Percentiles rank a stretch among this genome's conserved stretches.
phyloP scores from a whole-genome alignment of 306 rosid species.

The Malus sieversii region DNA sequence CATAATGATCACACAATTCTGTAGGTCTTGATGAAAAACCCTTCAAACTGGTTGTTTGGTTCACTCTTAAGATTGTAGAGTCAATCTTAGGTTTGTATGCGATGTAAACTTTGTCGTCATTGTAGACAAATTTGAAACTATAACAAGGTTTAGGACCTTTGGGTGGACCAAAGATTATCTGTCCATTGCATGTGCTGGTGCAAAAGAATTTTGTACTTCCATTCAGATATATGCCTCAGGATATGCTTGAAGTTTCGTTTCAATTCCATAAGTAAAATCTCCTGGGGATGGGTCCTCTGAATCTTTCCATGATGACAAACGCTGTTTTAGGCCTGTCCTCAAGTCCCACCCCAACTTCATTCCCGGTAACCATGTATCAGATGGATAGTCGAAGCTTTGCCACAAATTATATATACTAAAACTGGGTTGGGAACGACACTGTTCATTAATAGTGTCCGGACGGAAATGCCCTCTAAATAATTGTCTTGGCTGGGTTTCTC shows the following conservation, averaged over 20 bases:
- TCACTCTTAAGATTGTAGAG: slow-evolving; percentile 34
- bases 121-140: slow-evolving; percentile 20
- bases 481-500: too few species aligned
- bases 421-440: too few species aligned
- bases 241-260: slow-evolving; percentile 4
- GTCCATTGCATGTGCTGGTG: slow-evolving; percentile 46
- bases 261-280: slow-evolving; percentile 27
- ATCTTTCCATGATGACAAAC: slow-evolving; percentile 34
- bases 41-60: slow-evolving; percentile 1
- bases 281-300: slow-evolving; percentile 48
- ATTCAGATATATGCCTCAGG: slow-evolving; percentile 31
- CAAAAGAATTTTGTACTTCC: slow-evolving; percentile 22
- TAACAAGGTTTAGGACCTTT: slow-evolving; percentile 23
- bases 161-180: slow-evolving; percentile 30
- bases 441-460: too few species aligned
- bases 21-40: neutral
- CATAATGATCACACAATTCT: slow-evolving; percentile 39
- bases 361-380: slow-evolving; percentile 45
- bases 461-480: too few species aligned
- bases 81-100: slow-evolving; percentile 26
- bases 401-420: neutral
- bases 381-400: neutral
- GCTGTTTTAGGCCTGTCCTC: slow-evolving; percentile 24
- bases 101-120: slow-evolving; percentile 34
- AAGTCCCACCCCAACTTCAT: slow-evolving; percentile 59